Conservation (phyloP, 1,284 basidiomycete genomes). For the Ganoderma sp. region DNA sequence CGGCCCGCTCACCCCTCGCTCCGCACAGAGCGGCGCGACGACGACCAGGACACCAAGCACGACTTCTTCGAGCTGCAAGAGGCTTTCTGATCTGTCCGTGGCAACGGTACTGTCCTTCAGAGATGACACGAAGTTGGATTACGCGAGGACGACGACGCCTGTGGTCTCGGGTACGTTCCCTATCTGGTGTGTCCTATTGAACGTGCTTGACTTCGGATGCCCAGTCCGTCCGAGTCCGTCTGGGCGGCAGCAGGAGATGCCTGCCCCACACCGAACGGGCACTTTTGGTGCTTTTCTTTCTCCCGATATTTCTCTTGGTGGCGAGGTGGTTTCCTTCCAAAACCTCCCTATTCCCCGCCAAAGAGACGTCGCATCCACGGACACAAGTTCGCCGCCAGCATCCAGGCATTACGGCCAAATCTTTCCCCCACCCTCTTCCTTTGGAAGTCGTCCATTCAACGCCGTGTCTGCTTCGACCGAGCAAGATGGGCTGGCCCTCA, state of each 20-base stretch:
- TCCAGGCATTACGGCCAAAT: not conserved
- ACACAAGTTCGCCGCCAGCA: slow-evolving; percentile 14
- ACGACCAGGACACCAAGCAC: not conserved
- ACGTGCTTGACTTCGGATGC: not conserved
- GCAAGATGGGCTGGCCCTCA: slow-evolving; percentile 41
- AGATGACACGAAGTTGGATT: slow-evolving; percentile 14
- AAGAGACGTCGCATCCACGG: slow-evolving; percentile 15
- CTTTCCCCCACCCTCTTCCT: not conserved
- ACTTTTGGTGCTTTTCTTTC: slow-evolving; percentile 8
- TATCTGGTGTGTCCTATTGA: not conserved
- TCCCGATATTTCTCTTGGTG: not conserved
- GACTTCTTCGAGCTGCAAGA: slow-evolving; percentile 15
- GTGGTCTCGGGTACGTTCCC: slow-evolving; percentile 14
- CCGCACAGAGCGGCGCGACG: not conserved
- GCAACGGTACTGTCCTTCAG: slow-evolving; percentile 16
- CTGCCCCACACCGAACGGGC: not conserved
- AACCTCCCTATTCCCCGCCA: slow-evolving; percentile 17
- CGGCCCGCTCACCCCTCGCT: not conserved
- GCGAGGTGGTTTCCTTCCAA: slow-evolving; percentile 17
- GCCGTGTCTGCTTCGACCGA: slow-evolving; percentile 42
- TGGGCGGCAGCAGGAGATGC: not conserved
- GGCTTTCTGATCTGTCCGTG: slow-evolving; percentile 21
- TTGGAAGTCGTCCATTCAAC: slow-evolving; percentile 31
- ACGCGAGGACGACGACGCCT: slow-evolving; percentile 9
- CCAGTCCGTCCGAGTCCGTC: slow-evolving; percentile 14